These are phyloP conservation scores for Astragalus membranaceus DNA, from an alignment of 306 rosid genomes.

Conservation along the genomic window DNA sequence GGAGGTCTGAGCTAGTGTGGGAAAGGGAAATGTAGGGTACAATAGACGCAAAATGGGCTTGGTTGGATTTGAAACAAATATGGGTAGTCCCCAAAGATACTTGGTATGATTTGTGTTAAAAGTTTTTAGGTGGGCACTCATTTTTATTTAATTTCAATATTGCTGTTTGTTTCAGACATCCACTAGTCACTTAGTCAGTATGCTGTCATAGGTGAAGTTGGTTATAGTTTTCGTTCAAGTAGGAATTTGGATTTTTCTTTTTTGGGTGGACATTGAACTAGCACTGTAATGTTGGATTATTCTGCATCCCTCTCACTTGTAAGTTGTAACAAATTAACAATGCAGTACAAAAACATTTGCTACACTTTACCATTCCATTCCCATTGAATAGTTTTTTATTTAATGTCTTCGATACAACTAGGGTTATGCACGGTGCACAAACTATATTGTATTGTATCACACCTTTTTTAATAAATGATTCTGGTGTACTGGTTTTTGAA, in stretches of 20 bases:
- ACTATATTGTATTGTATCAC: no score
- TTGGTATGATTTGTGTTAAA: not conserved
- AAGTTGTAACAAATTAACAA: not conserved
- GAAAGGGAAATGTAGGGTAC: not conserved
- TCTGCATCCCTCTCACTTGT: not conserved
- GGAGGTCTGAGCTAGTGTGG: not conserved
- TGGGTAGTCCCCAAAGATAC: not conserved
- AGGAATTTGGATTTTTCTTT: not conserved
- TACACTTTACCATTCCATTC: not conserved
- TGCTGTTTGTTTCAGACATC: not conserved
- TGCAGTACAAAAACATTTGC: not conserved
- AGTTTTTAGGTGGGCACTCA: not conserved
- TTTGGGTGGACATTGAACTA: not conserved
- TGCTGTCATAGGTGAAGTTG: not conserved
- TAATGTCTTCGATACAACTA: not conserved
- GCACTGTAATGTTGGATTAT: not conserved
- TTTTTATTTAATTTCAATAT: not conserved
- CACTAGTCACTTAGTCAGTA: not conserved
- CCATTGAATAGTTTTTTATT: not conserved
- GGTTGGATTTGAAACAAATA: not conserved
- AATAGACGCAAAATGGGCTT: not conserved
- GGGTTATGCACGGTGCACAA: no score
- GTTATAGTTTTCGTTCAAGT: not conserved
- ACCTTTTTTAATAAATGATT: no score
- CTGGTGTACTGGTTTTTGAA: no score